These are phyloP conservation scores for Ascodesmis nigricans DNA, from an alignment of 495 filamentous ascomycete genomes.

Conservation along the genomic window DNA sequence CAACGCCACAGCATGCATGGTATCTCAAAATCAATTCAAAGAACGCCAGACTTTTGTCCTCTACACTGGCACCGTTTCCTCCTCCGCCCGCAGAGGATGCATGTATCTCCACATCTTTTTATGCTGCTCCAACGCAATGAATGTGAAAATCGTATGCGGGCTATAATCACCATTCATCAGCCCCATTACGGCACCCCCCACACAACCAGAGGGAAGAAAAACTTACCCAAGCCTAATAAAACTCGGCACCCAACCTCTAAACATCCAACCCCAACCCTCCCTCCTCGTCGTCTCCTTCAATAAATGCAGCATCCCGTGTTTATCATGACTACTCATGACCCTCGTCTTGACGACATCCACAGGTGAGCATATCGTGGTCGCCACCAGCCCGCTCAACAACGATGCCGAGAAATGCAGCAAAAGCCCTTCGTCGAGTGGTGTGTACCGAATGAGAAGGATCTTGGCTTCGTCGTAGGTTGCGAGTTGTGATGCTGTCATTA, in stretches of 20 bases:
- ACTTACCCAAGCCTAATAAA: slow-evolving; percentile 62
- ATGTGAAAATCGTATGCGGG: slow-evolving; percentile 84
- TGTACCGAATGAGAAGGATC: slow-evolving; percentile 40
- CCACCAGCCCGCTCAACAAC: slow-evolving; percentile 74
- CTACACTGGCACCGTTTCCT: background rate
- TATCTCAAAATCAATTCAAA: background rate
- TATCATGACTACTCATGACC: slow-evolving; percentile 56
- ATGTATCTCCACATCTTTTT: slow-evolving; percentile 31
- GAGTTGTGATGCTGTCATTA: slow-evolving; percentile 85
- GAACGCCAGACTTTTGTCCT: background rate
- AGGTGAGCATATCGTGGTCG: slow-evolving; percentile 83
- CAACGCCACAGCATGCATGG: background rate
- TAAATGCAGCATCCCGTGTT: slow-evolving; percentile 35
- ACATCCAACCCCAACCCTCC: slow-evolving; percentile 78
- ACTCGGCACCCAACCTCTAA: slow-evolving; percentile 92
- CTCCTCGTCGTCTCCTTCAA: slow-evolving; percentile 46
- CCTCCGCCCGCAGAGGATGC: background rate
- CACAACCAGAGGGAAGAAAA: background rate
- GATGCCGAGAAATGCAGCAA: slow-evolving; percentile 71
- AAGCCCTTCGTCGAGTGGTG: slow-evolving; percentile 52
- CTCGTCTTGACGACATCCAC: slow-evolving; percentile 96
- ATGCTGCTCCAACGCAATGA: slow-evolving; percentile 84
- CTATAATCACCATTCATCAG: slow-evolving; percentile 16
- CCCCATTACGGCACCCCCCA: background rate
- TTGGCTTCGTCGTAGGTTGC: slow-evolving; percentile 90